phyloP scores from a whole-genome alignment of 116 monocot genomes.

The Posidonia oceanica region DNA sequence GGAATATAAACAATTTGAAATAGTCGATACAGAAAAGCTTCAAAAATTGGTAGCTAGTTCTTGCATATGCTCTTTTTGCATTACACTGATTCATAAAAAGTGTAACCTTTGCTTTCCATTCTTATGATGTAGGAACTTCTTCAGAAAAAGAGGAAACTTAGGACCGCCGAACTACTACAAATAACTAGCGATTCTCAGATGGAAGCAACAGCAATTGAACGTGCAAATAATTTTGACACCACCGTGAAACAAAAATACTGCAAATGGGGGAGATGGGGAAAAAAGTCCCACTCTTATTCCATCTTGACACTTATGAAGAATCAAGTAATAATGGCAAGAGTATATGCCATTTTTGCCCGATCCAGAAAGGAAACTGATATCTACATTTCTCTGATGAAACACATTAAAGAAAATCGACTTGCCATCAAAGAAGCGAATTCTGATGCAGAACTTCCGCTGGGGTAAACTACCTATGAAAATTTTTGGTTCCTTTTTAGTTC shows the following conservation, averaged over 20 bases:
- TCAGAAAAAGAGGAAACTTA: conserved; percentile 32
- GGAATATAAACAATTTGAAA: not conserved
- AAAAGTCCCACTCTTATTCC: conserved; percentile 40
- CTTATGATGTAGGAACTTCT: conserved; percentile 28
- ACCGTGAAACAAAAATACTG: conserved; percentile 30
- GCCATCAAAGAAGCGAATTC: conserved; percentile 57
- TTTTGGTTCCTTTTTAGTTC: not conserved
- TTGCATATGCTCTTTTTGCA: not conserved
- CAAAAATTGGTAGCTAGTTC: conserved; percentile 5
- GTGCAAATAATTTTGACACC: conserved; percentile 35
- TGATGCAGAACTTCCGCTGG: conserved; percentile 41
- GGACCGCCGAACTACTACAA: conserved; percentile 30
- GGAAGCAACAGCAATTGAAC: conserved; percentile 44
- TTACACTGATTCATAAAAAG: not conserved
- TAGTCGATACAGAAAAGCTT: not conserved
- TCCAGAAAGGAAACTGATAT: conserved; percentile 37
- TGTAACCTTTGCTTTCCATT: not conserved
- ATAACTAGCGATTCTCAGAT: conserved; percentile 41
- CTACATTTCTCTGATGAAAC: conserved; percentile 35
- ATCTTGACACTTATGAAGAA: conserved; percentile 73
- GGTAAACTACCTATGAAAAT: conserved; percentile 26
- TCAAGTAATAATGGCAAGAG: conserved; percentile 88
- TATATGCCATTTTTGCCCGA: conserved; percentile 70
- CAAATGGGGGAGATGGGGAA: conserved; percentile 63
- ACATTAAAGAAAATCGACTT: conserved; percentile 47